Evolutionary conservation across 805 yeast species (phyloP), one percentile per base, ranked within the genome.

Genomic region (Candida verbasci): DNA sequence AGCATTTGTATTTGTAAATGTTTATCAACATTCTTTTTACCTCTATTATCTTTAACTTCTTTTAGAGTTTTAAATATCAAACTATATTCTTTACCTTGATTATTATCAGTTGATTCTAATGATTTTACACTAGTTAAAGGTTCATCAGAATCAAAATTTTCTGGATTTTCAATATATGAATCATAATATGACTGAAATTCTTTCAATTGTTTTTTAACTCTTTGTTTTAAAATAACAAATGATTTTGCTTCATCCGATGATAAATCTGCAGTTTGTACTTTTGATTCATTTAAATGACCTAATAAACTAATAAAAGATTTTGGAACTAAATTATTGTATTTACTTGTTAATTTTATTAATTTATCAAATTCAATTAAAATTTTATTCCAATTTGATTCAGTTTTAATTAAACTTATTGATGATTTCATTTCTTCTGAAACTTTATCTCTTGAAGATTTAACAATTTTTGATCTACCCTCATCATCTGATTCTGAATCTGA

Each of bases 361-460:
- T 75, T 80, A 55, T 93, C 97, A 50, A 88, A 86, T 52, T 86
- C 94, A 31, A 68, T 62, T 35, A 82, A 74, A 30, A 85, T 82
- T 27, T 74, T 67, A 38, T 80, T 72, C 96, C 96, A 91, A 91
- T 52, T 77, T 78, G 46, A 74, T 73, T 62, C 76, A 74, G 51
- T 78, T 79, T 34, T 81, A 79, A 88, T 77, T 35, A 77, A 72
- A 52, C 78, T 81, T 48, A 82, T 75, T 23, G 76, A 62, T 17
- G 70, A 70, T 49, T 76, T 80, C 66, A 93, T 75, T 60, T 93
- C 98, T 56, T 88, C 97, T 49, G 88, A 60, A 42, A 88, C 72
- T 69, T 91, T 93, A 47, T 89, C 97, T 65, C 83, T 86, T 37
- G 97, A 96, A 40, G 93, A 80, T 67, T 86, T 89, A 49, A 91